Evolutionary conservation across 306 rosid genomes (phyloP), one percentile per base, ranked within the genome.

Genomic region (Vigna unguiculata): DNA sequence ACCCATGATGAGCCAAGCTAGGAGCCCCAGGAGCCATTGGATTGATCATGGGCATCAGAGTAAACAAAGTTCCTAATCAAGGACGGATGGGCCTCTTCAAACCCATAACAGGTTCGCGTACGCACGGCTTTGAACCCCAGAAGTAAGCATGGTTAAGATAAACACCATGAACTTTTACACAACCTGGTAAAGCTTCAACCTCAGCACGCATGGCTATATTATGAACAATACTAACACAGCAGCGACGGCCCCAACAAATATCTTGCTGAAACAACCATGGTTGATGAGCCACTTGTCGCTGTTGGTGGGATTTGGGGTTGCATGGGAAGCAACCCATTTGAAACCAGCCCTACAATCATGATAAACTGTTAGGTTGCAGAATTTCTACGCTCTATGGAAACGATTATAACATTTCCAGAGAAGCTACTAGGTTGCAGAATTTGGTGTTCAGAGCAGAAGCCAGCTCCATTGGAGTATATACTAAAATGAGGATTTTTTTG

Each of bases 191-290:
- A 21, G 28, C 46, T 57, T 87, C 90, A 8, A 62, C 78, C n/a
- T 89, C 89, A 4, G 84, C 80, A 60, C 79, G 84, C 86, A 87
- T 83, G 2, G 76, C 78, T 7, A 81, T 36, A 40, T 81, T 86
- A 11, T 90, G 90, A 9, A 67, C 89, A 24, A 84, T 36, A 17
- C 84, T 86, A 5, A 58, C 88, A 36, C 90, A 92, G 1, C 89
- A 80, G 14, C 91, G 84, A 0, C 88, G 90, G 1, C 92, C 90
- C 0, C 91, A 0, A 87, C 41, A 45, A 67, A 87, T 2, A 87
- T 6, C 8, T 58, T 69, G 12, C 9, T 77, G 19, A 63, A 75
- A 19, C 84, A 83, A 6, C 80, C 95, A 5, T 84, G 81, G 6
- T 36, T 16, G 0, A 32, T 63, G 43, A 87, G 45, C 91, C 94